A percentile compares a stretch with the other conserved stretches of the same genome.
Evolutionary conservation across 805 yeast genomes (phyloP).

Genomic region (Pichia exigua): DNA sequence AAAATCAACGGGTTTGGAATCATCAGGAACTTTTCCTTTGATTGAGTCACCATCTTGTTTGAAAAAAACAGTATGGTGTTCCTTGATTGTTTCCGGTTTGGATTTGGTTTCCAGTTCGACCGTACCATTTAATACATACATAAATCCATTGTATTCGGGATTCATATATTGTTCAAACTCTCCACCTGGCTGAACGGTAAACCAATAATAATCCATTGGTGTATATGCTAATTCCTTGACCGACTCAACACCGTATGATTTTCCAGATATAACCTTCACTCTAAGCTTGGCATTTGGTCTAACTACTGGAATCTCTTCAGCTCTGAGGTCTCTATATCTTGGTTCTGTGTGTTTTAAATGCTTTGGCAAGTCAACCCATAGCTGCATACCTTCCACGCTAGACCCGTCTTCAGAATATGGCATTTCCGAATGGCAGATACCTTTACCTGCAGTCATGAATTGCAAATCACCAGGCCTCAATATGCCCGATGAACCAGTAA

Average conservation of each 20-base stretch:
- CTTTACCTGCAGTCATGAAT: conserved; percentile 91
- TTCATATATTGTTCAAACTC: conserved; percentile 53
- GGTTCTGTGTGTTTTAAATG: conserved; percentile 57
- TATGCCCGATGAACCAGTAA: conserved; percentile 76
- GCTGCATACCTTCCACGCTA: conserved; percentile 58
- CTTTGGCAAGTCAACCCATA: conserved; percentile 82
- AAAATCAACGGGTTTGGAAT: conserved; percentile 46
- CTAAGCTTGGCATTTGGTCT: conserved; percentile 54
- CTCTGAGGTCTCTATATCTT: conserved; percentile 68
- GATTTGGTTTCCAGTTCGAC: conserved; percentile 36
- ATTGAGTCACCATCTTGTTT: conserved; percentile 60
- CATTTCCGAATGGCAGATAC: conserved; percentile 81
- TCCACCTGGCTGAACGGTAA: conserved; percentile 57
- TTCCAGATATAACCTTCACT: conserved; percentile 73
- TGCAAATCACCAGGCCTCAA: conserved; percentile 79
- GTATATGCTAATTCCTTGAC: conserved; percentile 72
- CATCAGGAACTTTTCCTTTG: conserved; percentile 42
- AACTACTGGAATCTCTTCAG: conserved; percentile 63
- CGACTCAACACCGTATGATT: conserved; percentile 67
- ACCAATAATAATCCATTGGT: conserved; percentile 69
- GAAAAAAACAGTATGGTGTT: conserved; percentile 53
- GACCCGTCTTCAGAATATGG: conserved; percentile 54
- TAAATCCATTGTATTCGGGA: conserved; percentile 54
- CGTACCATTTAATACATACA: conserved; percentile 60
- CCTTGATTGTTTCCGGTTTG: conserved; percentile 28